Evolutionary conservation across 805 yeast genomes (phyloP), one percentile per base, ranked within the genome.

Genomic region (Saccharomycopsis malanga): DNA sequence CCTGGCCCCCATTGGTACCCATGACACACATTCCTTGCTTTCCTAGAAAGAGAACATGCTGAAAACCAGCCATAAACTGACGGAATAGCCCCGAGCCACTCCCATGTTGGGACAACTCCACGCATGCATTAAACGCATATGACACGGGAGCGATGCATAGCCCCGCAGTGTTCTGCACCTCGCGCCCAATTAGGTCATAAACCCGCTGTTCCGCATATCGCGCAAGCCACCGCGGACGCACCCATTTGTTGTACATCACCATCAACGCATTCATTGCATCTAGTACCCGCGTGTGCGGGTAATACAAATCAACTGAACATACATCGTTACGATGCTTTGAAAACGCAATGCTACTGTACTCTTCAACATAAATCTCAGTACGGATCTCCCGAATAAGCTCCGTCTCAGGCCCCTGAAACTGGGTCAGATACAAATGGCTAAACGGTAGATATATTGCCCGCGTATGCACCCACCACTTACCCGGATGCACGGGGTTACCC

Each of bases 401-500:
- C 52, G 78, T 83, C 45, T 83, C 56, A 4, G 72, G 75, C 57
- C 87, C 81, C 46, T 71, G 67, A 32, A 72, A 68, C 47, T 67
- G 66, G 25, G 73, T 70, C 42, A 85, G 68, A 12, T 83, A 77
- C 6, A 93, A 61, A 61, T 91, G 93, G 15, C 96, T 91, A 57
- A 91, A 67, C 0, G 98, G 89, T 29, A 85, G 63, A 58, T 89
- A 93, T 20, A 93, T 86, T 0, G 93, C 95, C 48, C 99, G 71
- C 0, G 97, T 89, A 59, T 93, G 99, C 20, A 91, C 96, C 99
- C 99, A 93, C 98, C 98, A 93, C 60, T 86, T 76, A 30, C 89
- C 94, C 1, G 99, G 98, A 59, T 93, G 98, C 35, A 88, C 70
- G 0, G 96, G 95, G 22, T 52, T 52, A 1, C 83, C 58, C 42